phyloP scores from a whole-genome alignment of 306 rosid species.

The Glycyrrhiza uralensis region DNA sequence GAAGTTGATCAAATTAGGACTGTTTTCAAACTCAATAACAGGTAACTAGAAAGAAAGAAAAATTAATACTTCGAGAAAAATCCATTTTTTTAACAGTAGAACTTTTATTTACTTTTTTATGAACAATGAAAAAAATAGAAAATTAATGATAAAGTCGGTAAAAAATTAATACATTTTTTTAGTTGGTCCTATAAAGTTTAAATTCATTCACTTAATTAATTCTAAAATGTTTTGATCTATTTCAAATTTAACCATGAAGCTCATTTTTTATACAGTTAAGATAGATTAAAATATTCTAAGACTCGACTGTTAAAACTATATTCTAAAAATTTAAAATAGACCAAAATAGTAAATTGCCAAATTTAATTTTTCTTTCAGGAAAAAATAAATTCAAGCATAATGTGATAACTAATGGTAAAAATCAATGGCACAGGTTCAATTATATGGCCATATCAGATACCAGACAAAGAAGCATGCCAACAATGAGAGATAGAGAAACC shows the following conservation, averaged over 20 bases:
- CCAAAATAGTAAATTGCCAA: neutral
- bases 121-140: too few relatives aligned
- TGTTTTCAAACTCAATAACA: slow-evolving; percentile 56
- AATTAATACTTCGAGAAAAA: neutral
- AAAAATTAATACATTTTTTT: neutral
- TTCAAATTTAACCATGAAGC: neutral
- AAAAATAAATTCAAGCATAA: too few relatives aligned
- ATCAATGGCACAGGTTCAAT: slow-evolving; percentile 40
- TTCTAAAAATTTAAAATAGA: neutral
- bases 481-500: slow-evolving; percentile 37
- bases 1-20: slow-evolving; percentile 58
- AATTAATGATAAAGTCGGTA: too few relatives aligned
- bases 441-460: slow-evolving; percentile 67
- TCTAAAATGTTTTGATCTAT: neutral
- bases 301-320: neutral
- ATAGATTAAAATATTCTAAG: too few relatives aligned
- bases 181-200: too few relatives aligned
- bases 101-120: neutral
- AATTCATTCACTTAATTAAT: neutral
- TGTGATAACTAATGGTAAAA: neutral
- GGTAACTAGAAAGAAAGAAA: slow-evolving; percentile 26
- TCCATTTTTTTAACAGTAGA: too few relatives aligned
- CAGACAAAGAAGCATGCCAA: slow-evolving; percentile 70
- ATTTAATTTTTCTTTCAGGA: neutral
- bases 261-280: neutral